Evolutionary conservation across 1,284 basidiomycete species (phyloP), one percentile per base, ranked within the genome.

Genomic region (Anthracocystis walkeri): DNA sequence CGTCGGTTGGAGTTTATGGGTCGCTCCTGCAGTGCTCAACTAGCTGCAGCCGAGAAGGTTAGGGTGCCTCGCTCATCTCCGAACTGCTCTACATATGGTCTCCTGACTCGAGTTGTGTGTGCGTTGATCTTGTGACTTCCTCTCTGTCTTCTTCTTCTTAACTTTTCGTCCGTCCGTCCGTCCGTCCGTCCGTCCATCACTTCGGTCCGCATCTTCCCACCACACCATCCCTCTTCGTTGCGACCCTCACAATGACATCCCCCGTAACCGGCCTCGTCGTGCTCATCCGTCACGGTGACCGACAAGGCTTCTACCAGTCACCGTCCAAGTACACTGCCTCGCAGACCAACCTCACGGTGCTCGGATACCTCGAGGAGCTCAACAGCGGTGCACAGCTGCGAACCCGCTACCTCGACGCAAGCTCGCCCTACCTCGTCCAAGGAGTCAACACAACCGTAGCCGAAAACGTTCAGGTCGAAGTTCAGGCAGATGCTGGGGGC

Each of bases 281-380:
- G 82, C 88, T 95, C 79, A 90, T 91, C 65, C 91, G 93, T 77
- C 94, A 94, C 81, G 93, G 93, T 68, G 93, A 94, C 86, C 89
- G 92, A 65, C 87, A 87, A 75, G 90, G 78, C 49, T 76, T 79
- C 61, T 81, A 78, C 54, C 77, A 81, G 59, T 72, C 66, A 0
- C 78, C 78, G 0, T 60, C 63, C 25, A 74, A 80, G 29, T 94
- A 95, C 85, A 86, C 89, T 58, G 89, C 90, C 27, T 87, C 89
- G n/a, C 88, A 89, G 77, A 91, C 92, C 25, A 90, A 90, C 85
- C 91, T 92, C 67, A 95, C 93, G 35, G 90, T 93, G 57, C 89
- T 94, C 56, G 93, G 93, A 59, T 91, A 92, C 51, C 65, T 80
- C 12, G 82, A 95, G 86, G 90, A 92, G 62, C 89, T 90, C 86